A percentile compares a stretch with the other conserved stretches of the same genome.
phyloP scores from a whole-genome alignment of 768 basidiomycete species.

The Ramaria rubella region DNA sequence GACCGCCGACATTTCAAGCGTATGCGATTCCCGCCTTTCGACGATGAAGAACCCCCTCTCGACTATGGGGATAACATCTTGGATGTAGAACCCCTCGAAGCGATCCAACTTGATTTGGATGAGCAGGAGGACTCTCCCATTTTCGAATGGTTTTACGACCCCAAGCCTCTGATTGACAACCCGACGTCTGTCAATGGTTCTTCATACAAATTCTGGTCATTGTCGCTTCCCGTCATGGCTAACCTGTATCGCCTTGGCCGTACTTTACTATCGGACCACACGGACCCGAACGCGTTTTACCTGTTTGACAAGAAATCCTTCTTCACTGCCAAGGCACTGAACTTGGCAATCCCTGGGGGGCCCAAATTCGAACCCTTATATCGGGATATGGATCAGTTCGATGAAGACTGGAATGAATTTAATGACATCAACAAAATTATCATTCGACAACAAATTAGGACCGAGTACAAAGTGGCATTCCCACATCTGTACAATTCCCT shows the following conservation, averaged over 20 bases:
- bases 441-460: conserved; percentile 96
- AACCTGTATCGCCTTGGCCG: conserved; percentile 94
- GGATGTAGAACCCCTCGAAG: conserved; percentile 96
- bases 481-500: conserved; percentile 98
- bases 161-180: conserved; percentile 88
- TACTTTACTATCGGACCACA: conserved; percentile 87
- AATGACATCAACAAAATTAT: conserved; percentile 99
- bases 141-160: conserved; percentile 97
- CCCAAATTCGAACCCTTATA: conserved; percentile 98
- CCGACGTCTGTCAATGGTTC: conserved; percentile 81
- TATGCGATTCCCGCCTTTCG: conserved; percentile 99
- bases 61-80: conserved; percentile 99
- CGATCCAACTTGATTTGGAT: conserved; percentile 95
- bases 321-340: conserved; percentile 96
- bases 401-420: conserved; percentile 99
- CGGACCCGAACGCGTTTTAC: conserved; percentile 86
- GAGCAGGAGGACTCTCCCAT: conserved; percentile 87
- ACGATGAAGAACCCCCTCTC: conserved; percentile 97
- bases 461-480: conserved; percentile 99
- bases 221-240: conserved; percentile 92
- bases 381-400: conserved; percentile 94
- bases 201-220: conserved; percentile 89
- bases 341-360: conserved; percentile 95
- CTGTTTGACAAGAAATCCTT: conserved; percentile 97
- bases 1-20: conserved; percentile 99